Evolutionary conservation across 306 rosid species (phyloP), one percentile per base, ranked within the genome.

Genomic region (Quercus variabilis): DNA sequence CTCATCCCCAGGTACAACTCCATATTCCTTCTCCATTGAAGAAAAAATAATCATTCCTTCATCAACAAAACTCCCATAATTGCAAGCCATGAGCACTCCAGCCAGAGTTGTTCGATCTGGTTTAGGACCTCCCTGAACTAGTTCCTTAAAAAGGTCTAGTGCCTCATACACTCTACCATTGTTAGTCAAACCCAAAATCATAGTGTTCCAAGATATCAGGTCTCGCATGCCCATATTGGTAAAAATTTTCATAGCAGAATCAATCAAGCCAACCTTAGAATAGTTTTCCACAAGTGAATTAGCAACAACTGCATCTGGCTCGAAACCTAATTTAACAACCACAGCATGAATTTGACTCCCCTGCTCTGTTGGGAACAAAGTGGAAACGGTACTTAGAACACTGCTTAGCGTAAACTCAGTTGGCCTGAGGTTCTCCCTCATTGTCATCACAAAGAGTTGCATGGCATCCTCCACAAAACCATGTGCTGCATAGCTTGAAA

Each of bases 151-250:
- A 69, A 82, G 76, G 51, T 82, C 76, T 60, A 92, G 55, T 76
- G 96, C 81, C 78, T 80, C 75, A 21, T 81, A 82, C 59, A 73
- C 84, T 60, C 76, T 82, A 35, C 93, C 94, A 82, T 90, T 88
- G 83, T 56, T 73, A 68, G 90, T 72, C 85, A 92, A 71, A 76
- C 96, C 98, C 84, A 60, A 81, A 83, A 92, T 84, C 74, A 92
- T 73, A 33, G 94, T 92, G 85, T 94, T 94, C 97, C 97, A 92
- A 55, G 93, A 83, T 74, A 89, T 85, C 85, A 92, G 85, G 85
- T 90, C 98, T 86, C 81, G 92, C 64, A 79, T 75, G 60, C 69
- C 74, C 87, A 79, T 78, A 68, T 82, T 67, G 9, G 58, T 67
- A 81, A 90, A 94, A 74, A 92, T 85, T 72, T 82, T 79, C 85